Percentiles rank a stretch among this genome's conserved stretches.
Conservation (phyloP, 2,329 filamentous ascomycete genomes). For the Aspergillus jensenii region DNA sequence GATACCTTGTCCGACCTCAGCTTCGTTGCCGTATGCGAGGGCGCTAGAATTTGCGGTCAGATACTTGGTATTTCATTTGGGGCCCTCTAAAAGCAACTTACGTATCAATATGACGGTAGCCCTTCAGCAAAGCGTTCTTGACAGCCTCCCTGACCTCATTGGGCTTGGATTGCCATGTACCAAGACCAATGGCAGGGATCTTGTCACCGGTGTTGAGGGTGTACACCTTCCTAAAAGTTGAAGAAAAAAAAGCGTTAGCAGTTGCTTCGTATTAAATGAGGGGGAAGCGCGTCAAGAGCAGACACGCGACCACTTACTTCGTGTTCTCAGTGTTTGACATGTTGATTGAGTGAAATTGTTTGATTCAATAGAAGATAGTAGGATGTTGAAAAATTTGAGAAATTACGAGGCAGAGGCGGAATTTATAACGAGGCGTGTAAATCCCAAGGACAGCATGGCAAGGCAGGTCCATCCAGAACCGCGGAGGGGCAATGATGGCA, state of each 20-base stretch:
- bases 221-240: conserved; percentile 35
- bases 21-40: conserved; percentile 62
- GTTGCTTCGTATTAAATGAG: background rate
- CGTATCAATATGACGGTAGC: conserved; percentile 59
- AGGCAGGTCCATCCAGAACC: conserved; percentile 24
- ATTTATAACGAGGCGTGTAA: conserved; percentile 14
- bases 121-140: conserved; percentile 48
- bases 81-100: conserved; percentile 28
- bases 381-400: background rate
- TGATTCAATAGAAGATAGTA: background rate
- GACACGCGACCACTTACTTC: conserved; percentile 23
- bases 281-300: background rate
- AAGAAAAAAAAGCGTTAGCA: background rate
- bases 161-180: conserved; percentile 57
- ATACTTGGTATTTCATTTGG: background rate
- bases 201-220: conserved; percentile 52
- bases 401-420: background rate
- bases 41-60: conserved; percentile 24
- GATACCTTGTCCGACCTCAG: conserved; percentile 66
- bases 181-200: conserved; percentile 53
- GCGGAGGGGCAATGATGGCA: conserved; percentile 20
- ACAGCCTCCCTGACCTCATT: conserved; percentile 54
- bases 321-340: conserved; percentile 31
- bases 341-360: conserved; percentile 12
- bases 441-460: conserved; percentile 6